phyloP scores from a whole-genome alignment of 2,329 filamentous ascomycete species.

The Ceratocystis ficicola region DNA sequence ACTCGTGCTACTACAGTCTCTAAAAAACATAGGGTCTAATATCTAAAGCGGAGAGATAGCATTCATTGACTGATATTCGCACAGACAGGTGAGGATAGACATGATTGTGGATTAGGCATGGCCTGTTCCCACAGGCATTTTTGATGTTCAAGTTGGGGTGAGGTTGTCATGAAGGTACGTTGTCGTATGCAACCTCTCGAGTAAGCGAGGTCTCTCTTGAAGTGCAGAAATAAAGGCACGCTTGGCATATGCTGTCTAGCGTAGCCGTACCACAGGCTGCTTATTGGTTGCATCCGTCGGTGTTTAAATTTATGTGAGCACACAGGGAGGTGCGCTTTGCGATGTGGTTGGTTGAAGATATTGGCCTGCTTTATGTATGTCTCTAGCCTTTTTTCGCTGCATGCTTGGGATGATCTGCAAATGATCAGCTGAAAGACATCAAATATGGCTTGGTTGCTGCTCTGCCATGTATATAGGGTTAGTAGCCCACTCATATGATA shows the following conservation, averaged over 20 bases:
- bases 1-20: slow-evolving; percentile 1
- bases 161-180: neutral
- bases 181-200: neutral
- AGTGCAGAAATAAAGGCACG: neutral
- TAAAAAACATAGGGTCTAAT: neutral
- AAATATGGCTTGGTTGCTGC: neutral
- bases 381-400: neutral
- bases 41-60: neutral
- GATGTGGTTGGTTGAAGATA: neutral
- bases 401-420: neutral
- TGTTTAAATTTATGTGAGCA: neutral
- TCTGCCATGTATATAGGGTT: neutral
- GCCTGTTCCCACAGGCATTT: neutral
- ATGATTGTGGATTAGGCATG: neutral
- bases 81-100: neutral
- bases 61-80: neutral
- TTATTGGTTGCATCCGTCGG: neutral
- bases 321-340: neutral
- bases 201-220: neutral
- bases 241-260: neutral
- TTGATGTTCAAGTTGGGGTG: neutral
- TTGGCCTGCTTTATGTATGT: neutral
- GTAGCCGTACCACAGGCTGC: neutral
- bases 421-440: neutral
- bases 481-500: neutral